Conservation (phyloP, 2,329 filamentous ascomycete species). For the Ophiosphaerella narmari region DNA sequence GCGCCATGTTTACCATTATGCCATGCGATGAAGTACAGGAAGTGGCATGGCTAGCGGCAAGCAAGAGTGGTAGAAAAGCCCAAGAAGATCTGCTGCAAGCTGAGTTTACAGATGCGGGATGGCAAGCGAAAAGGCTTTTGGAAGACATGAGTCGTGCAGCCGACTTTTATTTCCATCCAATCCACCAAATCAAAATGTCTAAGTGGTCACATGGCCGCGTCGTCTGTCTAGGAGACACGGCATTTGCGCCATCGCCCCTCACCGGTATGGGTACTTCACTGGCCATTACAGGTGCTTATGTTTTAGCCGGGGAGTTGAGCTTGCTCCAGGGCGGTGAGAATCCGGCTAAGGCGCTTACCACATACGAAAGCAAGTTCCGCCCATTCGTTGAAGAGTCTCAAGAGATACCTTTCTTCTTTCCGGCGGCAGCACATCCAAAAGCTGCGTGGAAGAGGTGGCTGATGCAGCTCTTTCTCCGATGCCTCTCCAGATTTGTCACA, state of each 20-base stretch:
- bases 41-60: no score
- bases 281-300: conserved; percentile 46
- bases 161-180: conserved; percentile 55
- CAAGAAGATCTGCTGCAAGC: no score
- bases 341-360: conserved; percentile 18
- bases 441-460: conserved; percentile 28
- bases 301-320: conserved; percentile 44
- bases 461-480: conserved; percentile 11
- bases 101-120: conserved; percentile 47
- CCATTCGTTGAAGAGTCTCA: conserved; percentile 34
- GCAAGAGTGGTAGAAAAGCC: no score
- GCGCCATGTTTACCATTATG: no score
- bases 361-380: conserved; percentile 27
- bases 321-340: conserved; percentile 13
- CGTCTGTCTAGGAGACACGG: conserved; percentile 60
- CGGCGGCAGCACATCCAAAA: conserved; percentile 25
- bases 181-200: conserved; percentile 53
- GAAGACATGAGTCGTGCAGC: conserved; percentile 45
- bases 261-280: conserved; percentile 49
- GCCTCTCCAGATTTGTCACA: conserved; percentile 7
- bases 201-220: conserved; percentile 55
- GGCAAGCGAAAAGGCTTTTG: conserved; percentile 52
- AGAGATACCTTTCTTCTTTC: conserved; percentile 29
- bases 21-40: no score
- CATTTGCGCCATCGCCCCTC: conserved; percentile 54